These are phyloP conservation scores for Suhomyces vadensis DNA, from an alignment of 805 yeast species.

Conservation along the genomic window DNA sequence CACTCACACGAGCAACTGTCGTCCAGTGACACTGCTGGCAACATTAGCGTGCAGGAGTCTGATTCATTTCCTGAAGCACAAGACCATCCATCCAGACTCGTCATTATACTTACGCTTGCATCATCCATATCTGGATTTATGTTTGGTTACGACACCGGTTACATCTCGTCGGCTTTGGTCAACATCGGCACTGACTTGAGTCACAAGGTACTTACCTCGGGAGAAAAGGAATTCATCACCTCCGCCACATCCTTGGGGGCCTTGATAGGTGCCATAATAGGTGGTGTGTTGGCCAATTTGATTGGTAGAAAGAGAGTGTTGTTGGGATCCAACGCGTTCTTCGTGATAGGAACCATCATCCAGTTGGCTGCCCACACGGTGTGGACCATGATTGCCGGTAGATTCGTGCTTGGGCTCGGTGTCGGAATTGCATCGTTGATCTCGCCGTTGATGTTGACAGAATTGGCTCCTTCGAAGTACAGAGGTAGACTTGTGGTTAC, in stretches of 20 bases:
- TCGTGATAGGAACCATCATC: constrained; percentile 79
- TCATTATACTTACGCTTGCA: constrained; percentile 66
- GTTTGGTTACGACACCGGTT: constrained; percentile 98
- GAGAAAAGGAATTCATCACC: constrained; percentile 87
- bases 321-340: constrained; percentile 77
- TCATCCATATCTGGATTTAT: constrained; percentile 92
- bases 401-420: constrained; percentile 93
- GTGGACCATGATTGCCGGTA: constrained; percentile 91
- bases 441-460: constrained; percentile 92
- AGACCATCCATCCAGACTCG: constrained; percentile 54
- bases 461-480: constrained; percentile 87
- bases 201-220: constrained; percentile 58
- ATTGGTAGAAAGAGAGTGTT: constrained; percentile 85
- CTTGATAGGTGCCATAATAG: constrained; percentile 69
- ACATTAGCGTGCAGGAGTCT: background rate
- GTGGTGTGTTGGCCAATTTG: constrained; percentile 80
- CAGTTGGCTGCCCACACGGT: constrained; percentile 80
- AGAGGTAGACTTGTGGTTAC: constrained; percentile 90
- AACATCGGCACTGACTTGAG: constrained; percentile 74
- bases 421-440: constrained; percentile 93
- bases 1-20: constrained; percentile 1
- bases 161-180: constrained; percentile 90
- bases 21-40: background rate
- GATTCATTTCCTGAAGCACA: background rate
- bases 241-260: constrained; percentile 96